These are phyloP conservation scores for Ogataea populi-albae DNA, from an alignment of 805 yeast genomes.

Conservation along the genomic window DNA sequence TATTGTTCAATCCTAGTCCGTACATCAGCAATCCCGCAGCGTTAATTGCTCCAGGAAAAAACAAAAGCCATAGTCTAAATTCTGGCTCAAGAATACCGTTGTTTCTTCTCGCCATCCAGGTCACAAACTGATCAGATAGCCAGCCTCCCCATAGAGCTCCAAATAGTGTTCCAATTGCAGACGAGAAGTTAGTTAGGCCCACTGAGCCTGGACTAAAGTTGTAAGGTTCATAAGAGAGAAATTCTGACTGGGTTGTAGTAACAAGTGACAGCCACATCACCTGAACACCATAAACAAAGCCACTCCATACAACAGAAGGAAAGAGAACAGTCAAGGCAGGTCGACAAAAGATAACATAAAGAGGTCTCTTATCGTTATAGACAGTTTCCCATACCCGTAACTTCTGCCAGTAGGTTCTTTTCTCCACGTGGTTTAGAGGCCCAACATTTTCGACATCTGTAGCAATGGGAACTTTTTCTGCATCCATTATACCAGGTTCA, in stretches of 20 bases:
- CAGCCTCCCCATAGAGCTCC: conserved; percentile 47
- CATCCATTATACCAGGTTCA: conserved; percentile 1
- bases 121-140: conserved; percentile 37
- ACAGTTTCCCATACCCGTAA: conserved; percentile 34
- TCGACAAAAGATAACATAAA: conserved; percentile 35
- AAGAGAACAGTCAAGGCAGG: conserved; percentile 36
- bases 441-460: conserved; percentile 2
- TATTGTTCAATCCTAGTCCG: conserved; percentile 38
- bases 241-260: conserved; percentile 41
- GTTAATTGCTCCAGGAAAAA: conserved; percentile 36
- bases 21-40: conserved; percentile 45
- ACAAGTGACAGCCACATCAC: conserved; percentile 48
- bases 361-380: conserved; percentile 40
- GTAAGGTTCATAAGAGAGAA: conserved; percentile 38
- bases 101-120: conserved; percentile 40
- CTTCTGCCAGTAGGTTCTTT: conserved; percentile 37
- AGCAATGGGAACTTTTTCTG: background rate
- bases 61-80: conserved; percentile 42
- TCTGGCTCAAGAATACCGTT: conserved; percentile 48
- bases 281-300: conserved; percentile 45
- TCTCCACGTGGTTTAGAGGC: no score
- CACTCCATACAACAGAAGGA: conserved; percentile 47
- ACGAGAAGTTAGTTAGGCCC: conserved; percentile 43
- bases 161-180: conserved; percentile 40
- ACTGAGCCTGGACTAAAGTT: conserved; percentile 35